phyloP scores from a whole-genome alignment of 169 alveolate species.

The Eimeria praecox region DNA sequence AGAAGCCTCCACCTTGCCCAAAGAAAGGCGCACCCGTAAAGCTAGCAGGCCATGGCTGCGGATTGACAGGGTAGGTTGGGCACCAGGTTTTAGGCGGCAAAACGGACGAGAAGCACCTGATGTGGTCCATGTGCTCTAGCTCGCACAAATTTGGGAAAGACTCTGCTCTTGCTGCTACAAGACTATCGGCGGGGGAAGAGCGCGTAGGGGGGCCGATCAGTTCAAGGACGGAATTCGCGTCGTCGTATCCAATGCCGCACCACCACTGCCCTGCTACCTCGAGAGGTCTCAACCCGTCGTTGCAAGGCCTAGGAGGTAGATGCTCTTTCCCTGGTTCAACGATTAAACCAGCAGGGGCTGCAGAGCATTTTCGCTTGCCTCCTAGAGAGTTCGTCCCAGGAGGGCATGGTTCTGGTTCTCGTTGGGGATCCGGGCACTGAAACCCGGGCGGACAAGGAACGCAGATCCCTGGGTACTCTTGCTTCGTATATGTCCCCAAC shows the following conservation, averaged over 20 bases:
- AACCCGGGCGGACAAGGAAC: conserved; percentile 72
- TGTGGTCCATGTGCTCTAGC: not conserved
- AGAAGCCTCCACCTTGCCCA: conserved; percentile 13
- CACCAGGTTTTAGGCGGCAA: not conserved
- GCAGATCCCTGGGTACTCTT: conserved; percentile 55
- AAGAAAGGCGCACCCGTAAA: not conserved
- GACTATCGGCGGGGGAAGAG: not conserved
- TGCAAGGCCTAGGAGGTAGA: conserved; percentile 59
- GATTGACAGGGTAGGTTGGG: not conserved
- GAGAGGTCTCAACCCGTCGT: conserved; percentile 36
- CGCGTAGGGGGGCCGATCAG: not conserved
- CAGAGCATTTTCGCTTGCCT: conserved; percentile 21
- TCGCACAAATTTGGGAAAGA: conserved; percentile 7
- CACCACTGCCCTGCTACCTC: conserved; percentile 48
- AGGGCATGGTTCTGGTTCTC: conserved; percentile 51
- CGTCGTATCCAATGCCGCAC: conserved; percentile 61
- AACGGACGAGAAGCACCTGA: not conserved
- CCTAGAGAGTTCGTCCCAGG: conserved; percentile 66
- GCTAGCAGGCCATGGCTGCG: not conserved
- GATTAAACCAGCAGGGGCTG: conserved; percentile 48
- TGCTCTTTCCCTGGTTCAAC: conserved; percentile 51
- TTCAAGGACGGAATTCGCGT: not conserved
- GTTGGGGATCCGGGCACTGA: conserved; percentile 52
- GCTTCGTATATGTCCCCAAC: conserved; percentile 54
- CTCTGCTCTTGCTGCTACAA: not conserved